Evolutionary conservation across 441 rosid genomes (phyloP).

Genomic region (Bocquillonia castaneifolia): DNA sequence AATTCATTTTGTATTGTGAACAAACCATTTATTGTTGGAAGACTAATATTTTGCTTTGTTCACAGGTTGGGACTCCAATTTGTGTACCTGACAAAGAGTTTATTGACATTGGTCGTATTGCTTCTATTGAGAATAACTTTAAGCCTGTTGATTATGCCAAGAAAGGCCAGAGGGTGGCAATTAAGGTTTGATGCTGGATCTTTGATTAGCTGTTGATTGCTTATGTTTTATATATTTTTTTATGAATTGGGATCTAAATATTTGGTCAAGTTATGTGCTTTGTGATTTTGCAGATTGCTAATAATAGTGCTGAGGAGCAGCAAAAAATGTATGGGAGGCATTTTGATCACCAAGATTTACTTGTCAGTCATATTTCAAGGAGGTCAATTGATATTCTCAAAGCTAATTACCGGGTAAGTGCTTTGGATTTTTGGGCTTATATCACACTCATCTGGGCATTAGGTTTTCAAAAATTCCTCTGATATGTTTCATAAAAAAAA

Average conservation of each 20-base stretch:
- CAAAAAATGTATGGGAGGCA: conserved; percentile 95
- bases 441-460: background rate
- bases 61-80: conserved; percentile 86
- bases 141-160: conserved; percentile 76
- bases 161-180: conserved; percentile 79
- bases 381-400: conserved; percentile 78
- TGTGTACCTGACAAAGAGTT: conserved; percentile 79
- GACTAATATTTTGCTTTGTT: background rate
- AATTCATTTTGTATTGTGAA: background rate
- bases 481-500: rapidly evolving
- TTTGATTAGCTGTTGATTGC: conserved; percentile 1
- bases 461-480: background rate
- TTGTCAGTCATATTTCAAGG: conserved; percentile 87
- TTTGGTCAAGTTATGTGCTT: background rate
- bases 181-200: conserved; percentile 54
- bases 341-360: conserved; percentile 79
- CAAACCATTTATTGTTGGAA: background rate
- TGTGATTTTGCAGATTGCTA: conserved; percentile 52
- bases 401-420: conserved; percentile 72
- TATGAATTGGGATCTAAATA: background rate
- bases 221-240: background rate
- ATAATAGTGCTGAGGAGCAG: conserved; percentile 73
- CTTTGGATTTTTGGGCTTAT: background rate
- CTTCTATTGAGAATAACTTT: conserved; percentile 78
- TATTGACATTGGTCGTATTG: conserved; percentile 81